Conservation (phyloP, 2,329 filamentous ascomycete species). For the Fusarium illudens region DNA sequence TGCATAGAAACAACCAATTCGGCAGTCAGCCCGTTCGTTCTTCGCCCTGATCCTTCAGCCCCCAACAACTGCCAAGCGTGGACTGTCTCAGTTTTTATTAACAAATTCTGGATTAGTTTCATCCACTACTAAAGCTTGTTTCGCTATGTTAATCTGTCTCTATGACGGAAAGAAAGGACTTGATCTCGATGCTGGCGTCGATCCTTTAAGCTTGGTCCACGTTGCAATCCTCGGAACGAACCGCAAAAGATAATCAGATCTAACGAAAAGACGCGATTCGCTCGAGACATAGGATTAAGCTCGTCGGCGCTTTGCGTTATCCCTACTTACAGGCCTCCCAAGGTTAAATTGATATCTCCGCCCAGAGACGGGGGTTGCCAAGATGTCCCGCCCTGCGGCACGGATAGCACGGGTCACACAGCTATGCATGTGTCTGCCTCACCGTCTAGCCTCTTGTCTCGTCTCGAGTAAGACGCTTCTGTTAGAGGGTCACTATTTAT, state of each 20-base stretch:
- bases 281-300: neutral
- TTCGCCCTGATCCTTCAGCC: neutral
- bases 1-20: neutral
- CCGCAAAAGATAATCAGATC: neutral
- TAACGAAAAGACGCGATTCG: neutral
- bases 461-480: neutral
- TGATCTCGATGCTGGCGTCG: neutral
- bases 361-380: neutral
- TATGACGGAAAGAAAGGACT: no score
- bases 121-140: neutral
- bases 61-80: neutral
- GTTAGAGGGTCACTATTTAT: neutral
- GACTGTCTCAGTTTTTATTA: neutral
- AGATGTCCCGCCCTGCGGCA: neutral
- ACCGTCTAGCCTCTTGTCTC: neutral
- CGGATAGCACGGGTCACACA: neutral
- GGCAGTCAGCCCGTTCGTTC: neutral
- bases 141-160: no score
- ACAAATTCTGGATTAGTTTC: no score
- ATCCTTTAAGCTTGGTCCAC: neutral
- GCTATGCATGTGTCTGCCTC: neutral
- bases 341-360: neutral
- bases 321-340: neutral
- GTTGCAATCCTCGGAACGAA: neutral
- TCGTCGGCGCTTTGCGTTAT: neutral